These are phyloP conservation scores for Phyllosticta citribraziliensis DNA, from an alignment of 2,329 filamentous ascomycete species.

Conservation along the genomic window DNA sequence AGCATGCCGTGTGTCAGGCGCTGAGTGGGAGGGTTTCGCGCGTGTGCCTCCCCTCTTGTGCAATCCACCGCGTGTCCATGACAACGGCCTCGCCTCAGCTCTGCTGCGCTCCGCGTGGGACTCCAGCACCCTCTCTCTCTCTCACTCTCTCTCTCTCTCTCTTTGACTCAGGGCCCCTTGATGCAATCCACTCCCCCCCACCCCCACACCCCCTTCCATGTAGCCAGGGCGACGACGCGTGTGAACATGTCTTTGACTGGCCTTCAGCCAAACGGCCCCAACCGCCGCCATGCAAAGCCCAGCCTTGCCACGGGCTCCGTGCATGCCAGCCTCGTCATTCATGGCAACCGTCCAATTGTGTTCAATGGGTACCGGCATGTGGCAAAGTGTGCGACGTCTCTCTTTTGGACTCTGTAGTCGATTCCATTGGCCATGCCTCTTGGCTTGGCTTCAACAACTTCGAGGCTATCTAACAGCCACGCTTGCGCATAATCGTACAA, in stretches of 20 bases:
- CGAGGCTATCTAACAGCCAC: not conserved
- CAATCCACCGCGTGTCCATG: not conserved
- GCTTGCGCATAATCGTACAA: not conserved
- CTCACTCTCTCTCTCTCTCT: not conserved
- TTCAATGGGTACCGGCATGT: not conserved
- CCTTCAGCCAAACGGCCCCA: not conserved
- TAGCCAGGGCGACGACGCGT: not conserved
- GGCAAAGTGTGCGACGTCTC: not conserved
- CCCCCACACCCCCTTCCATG: not conserved
- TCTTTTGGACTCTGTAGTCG: not conserved
- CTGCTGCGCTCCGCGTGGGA: not conserved
- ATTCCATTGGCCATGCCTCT: slow-evolving; percentile 1
- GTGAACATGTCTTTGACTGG: not conserved
- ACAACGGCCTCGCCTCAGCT: not conserved
- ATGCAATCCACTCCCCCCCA: not conserved
- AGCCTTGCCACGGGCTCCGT: not conserved
- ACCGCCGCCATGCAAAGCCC: not conserved
- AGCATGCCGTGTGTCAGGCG: slow-evolving; percentile 3
- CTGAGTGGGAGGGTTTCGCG: slow-evolving; percentile 8
- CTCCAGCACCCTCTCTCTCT: not conserved
- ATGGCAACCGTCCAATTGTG: not conserved
- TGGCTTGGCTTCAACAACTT: slow-evolving; percentile 5
- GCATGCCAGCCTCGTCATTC: not conserved
- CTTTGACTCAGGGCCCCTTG: not conserved
- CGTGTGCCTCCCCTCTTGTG: not conserved